Conservation (phyloP, 1,284 basidiomycete species). For the Cryptococcus sp. region DNA sequence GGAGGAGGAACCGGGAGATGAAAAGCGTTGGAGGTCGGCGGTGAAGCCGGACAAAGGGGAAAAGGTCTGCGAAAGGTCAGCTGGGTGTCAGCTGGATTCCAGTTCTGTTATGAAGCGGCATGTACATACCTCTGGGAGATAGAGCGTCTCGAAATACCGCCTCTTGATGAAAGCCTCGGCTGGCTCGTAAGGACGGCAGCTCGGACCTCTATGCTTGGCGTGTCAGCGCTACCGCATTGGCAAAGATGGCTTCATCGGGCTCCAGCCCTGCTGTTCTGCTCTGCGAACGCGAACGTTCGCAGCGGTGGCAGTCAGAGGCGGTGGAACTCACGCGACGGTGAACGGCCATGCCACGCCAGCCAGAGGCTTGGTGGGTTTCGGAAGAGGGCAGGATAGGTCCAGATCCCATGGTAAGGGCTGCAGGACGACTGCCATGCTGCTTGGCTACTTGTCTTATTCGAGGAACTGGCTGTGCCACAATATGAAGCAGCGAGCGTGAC, state of each 20-base stretch:
- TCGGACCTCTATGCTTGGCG: slow-evolving; percentile 11
- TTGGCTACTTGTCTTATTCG: background rate
- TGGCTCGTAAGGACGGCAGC: slow-evolving; percentile 12
- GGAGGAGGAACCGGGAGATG: background rate
- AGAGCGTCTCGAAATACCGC: slow-evolving; percentile 41
- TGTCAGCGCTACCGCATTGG: too few relatives aligned
- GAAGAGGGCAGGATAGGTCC: slow-evolving; percentile 34
- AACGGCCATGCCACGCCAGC: slow-evolving; percentile 27
- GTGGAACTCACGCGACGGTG: slow-evolving; percentile 29
- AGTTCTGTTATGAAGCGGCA: too few relatives aligned
- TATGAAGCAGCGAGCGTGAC: background rate
- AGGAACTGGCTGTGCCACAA: background rate
- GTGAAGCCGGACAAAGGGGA: slow-evolving; percentile 29
- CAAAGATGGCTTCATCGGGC: too few relatives aligned
- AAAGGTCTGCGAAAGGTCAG: slow-evolving; percentile 17
- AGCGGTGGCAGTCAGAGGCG: too few relatives aligned
- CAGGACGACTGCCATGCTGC: background rate
- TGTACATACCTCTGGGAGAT: slow-evolving; percentile 33
- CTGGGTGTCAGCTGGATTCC: background rate
- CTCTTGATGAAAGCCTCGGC: slow-evolving; percentile 17
- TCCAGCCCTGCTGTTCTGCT: slow-evolving; percentile 12
- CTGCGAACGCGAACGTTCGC: background rate
- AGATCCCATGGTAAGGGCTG: slow-evolving; percentile 25
- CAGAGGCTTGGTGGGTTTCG: slow-evolving; percentile 19
- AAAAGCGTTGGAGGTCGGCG: slow-evolving; percentile 23